phyloP scores from a whole-genome alignment of 2,329 filamentous ascomycete species.

The Zymoseptoria crescenta region DNA sequence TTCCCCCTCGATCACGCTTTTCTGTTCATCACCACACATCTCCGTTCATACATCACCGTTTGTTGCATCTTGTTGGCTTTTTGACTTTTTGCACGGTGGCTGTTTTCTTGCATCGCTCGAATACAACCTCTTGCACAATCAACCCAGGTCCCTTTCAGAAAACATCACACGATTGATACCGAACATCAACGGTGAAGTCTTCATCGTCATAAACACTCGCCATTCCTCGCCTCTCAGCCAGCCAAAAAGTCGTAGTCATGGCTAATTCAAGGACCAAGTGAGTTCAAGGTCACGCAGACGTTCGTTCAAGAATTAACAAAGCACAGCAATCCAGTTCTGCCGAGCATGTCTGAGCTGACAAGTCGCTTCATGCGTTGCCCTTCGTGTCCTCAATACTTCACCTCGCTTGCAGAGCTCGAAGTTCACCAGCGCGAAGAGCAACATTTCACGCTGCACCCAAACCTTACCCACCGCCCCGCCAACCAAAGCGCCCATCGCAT shows the following conservation, averaged over 20 bases:
- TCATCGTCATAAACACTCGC: no score
- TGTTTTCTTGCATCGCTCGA: conserved; percentile 2
- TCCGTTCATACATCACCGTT: neutral
- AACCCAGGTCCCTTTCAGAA: neutral
- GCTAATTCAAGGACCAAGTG: neutral
- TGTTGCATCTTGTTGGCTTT: conserved; percentile 4
- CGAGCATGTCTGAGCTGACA: neutral
- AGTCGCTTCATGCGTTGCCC: neutral
- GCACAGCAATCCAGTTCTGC: neutral
- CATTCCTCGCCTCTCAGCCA: no score
- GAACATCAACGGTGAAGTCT: no score
- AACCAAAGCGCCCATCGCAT: neutral
- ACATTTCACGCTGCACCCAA: neutral
- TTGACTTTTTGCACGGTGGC: conserved; percentile 6
- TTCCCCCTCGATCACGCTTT: neutral
- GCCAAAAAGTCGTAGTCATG: neutral
- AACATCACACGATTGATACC: neutral
- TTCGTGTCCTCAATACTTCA: neutral
- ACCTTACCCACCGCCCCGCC: neutral
- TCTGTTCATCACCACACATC: neutral
- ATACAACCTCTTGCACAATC: neutral
- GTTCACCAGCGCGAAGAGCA: neutral
- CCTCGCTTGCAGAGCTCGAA: neutral
- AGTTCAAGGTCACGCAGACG: neutral
- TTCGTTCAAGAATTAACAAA: neutral